Evolutionary conservation across 2,329 filamentous ascomycete species (phyloP), one percentile per base, ranked within the genome.

Genomic region (Colletotrichum sublineola): DNA sequence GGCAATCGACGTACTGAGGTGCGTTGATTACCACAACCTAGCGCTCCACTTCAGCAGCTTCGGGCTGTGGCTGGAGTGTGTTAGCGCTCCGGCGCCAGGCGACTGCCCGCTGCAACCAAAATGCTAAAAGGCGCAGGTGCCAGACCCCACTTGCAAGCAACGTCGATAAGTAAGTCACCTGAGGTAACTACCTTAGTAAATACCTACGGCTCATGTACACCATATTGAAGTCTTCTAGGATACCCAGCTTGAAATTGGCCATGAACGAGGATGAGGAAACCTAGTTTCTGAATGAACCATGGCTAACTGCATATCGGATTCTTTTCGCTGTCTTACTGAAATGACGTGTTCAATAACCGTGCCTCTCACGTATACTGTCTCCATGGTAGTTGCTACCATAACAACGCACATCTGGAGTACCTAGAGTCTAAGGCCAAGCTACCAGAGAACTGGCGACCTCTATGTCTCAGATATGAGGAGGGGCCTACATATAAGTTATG

Each of bases 1-100:
- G 55, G 56, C 61, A 61, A 65, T 73, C 70, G 70, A 73, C 70
- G 66, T 73, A 73, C 70, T 70, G 38, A 31, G n/a, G 55, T 40
- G 60, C 60, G 42, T 56, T 70, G 66, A 55, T 73, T 71, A 71
- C 68, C 63, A 46, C 36, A 33, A 52, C 58, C 67, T 31, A 40
- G n/a, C 15, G 55, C 68, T 64, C 62, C 62, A 64, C 62, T 44
- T n/a, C 62, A 57, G 68, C 63, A 53, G 15, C 63, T 62, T 57
- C 42, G 52, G 36, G 44, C 58, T 42, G 46, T 53, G 46, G 61
- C 61, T 65, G 67, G 44, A 66, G 18, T 20, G 12, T 71, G 68
- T 68, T 68, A 71, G 69, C 64, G 58, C 53, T 63, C 36, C 31
- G 29, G 33, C 33, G 58, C 65, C 68, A 53, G 58, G 68, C 55